Evolutionary conservation across 352 stramenopile species (phyloP).

Genomic region (Elongisporangium senticosum): DNA sequence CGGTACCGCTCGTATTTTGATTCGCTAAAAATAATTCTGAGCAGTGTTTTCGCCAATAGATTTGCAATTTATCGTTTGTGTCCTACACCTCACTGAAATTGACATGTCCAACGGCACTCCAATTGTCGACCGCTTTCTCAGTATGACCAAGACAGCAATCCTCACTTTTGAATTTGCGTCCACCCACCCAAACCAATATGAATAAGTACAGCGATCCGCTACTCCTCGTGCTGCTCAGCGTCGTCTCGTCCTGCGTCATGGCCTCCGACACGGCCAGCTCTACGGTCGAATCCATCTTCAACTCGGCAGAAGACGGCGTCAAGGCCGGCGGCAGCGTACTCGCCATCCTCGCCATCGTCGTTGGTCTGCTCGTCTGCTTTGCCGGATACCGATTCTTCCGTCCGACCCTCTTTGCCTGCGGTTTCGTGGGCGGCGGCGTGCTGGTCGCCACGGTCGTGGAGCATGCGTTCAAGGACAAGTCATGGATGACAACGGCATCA

Average conservation of each 20-base stretch:
- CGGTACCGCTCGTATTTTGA: not conserved
- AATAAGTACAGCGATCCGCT: constrained; percentile 3
- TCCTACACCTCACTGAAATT: not conserved
- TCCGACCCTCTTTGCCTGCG: constrained; percentile 39
- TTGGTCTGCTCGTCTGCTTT: constrained; percentile 33
- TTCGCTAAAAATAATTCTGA: not conserved
- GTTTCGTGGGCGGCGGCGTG: constrained; percentile 34
- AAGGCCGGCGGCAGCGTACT: constrained; percentile 31
- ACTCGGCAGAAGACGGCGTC: constrained; percentile 26
- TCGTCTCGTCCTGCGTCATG: constrained; percentile 9
- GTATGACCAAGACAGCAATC: not conserved
- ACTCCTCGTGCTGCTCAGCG: constrained; percentile 17
- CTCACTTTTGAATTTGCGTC: constrained; percentile 7
- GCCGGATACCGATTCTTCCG: constrained; percentile 66
- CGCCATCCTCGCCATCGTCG: constrained; percentile 25
- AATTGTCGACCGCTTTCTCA: no score
- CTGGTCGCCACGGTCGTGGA: constrained; percentile 38
- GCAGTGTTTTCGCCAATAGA: not conserved
- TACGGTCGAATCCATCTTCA: constrained; percentile 36
- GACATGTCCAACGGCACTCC: not conserved
- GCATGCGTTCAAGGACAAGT: constrained; percentile 31
- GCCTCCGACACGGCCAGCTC: constrained; percentile 21
- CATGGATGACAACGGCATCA: constrained; percentile 45
- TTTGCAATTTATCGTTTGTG: no score
- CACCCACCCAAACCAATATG: not conserved